These are phyloP conservation scores for Blastocystis sp. DNA, from an alignment of 352 stramenopile genomes.

Conservation along the genomic window DNA sequence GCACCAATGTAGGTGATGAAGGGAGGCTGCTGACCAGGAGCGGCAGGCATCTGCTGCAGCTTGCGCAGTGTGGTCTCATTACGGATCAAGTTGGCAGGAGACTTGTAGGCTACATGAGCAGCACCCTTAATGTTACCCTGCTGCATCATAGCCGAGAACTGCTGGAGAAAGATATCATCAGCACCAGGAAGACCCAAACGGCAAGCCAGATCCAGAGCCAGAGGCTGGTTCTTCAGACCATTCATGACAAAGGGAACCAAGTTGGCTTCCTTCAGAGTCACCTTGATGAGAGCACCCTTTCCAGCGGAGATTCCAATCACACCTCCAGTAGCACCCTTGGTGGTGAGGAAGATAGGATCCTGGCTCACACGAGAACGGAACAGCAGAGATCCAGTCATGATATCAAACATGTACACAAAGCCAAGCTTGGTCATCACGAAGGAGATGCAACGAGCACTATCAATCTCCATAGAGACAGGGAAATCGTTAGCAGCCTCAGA, in stretches of 20 bases:
- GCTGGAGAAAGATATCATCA: constrained; percentile 91
- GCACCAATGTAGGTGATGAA: constrained; percentile 98
- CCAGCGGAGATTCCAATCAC: constrained; percentile 93
- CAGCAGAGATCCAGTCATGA: constrained; percentile 91
- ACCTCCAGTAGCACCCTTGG: constrained; percentile 81
- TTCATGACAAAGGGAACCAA: constrained; percentile 97
- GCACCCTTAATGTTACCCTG: constrained; percentile 79
- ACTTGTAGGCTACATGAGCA: constrained; percentile 73
- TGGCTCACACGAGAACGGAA: constrained; percentile 91
- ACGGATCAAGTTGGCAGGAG: constrained; percentile 78
- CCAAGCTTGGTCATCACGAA: constrained; percentile 99
- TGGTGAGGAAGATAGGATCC: constrained; percentile 88
- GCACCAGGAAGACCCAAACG: constrained; percentile 90
- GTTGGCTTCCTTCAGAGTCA: constrained; percentile 91
- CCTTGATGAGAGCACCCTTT: constrained; percentile 87
- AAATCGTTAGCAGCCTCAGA: constrained; percentile 92
- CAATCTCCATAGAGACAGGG: constrained; percentile 89
- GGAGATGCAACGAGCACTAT: constrained; percentile 82
- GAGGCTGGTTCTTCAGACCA: constrained; percentile 86
- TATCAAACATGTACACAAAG: constrained; percentile 98
- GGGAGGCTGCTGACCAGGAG: constrained; percentile 88
- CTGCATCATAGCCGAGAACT: constrained; percentile 92
- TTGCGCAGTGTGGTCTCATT: constrained; percentile 94
- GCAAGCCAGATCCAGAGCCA: constrained; percentile 88
- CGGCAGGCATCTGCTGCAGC: constrained; percentile 93